Evolutionary conservation across 2,329 filamentous ascomycete species (phyloP).

Genomic region (Tolypocladium tropicale): DNA sequence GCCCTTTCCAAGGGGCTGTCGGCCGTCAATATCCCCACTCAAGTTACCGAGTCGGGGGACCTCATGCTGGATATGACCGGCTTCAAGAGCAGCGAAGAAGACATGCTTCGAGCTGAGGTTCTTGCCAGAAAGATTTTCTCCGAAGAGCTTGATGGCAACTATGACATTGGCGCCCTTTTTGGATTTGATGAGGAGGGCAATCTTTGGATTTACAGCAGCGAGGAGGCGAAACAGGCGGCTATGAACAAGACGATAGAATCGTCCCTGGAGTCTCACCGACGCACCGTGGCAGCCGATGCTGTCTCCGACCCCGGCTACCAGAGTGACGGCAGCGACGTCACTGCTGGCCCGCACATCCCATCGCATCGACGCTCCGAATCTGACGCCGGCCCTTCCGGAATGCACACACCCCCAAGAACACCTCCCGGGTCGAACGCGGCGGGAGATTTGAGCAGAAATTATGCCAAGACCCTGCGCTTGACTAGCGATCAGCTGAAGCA

Average conservation of each 20-base stretch:
- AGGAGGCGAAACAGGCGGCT: constrained; percentile 87
- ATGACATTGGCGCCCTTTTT: constrained; percentile 91
- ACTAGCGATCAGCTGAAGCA: constrained; percentile 93
- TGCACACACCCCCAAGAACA: constrained; percentile 57
- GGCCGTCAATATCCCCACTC: constrained; percentile 82
- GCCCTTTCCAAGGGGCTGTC: constrained; percentile 80
- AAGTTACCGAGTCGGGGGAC: constrained; percentile 86
- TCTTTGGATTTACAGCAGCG: constrained; percentile 98
- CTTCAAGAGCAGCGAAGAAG: constrained; percentile 89
- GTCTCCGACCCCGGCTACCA: constrained; percentile 91
- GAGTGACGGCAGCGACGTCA: constrained; percentile 67
- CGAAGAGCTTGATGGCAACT: constrained; percentile 87
- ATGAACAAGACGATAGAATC: constrained; percentile 53
- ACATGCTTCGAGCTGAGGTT: constrained; percentile 85
- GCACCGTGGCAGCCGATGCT: constrained; percentile 60
- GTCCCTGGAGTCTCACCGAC: constrained; percentile 32
- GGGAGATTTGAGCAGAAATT: constrained; percentile 71
- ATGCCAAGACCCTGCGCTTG: constrained; percentile 89
- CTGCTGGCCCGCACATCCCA: constrained; percentile 33
- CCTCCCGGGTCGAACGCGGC: constrained; percentile 56
- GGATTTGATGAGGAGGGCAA: constrained; percentile 94
- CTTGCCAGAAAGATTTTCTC: constrained; percentile 85
- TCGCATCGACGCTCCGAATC: constrained; percentile 58
- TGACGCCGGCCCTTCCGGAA: constrained; percentile 42
- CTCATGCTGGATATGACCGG: constrained; percentile 97